Percentiles rank a stretch among this genome's conserved stretches.
These are phyloP conservation scores for Cyathus striatus DNA, from an alignment of 768 basidiomycete genomes.

Conservation along the genomic window DNA sequence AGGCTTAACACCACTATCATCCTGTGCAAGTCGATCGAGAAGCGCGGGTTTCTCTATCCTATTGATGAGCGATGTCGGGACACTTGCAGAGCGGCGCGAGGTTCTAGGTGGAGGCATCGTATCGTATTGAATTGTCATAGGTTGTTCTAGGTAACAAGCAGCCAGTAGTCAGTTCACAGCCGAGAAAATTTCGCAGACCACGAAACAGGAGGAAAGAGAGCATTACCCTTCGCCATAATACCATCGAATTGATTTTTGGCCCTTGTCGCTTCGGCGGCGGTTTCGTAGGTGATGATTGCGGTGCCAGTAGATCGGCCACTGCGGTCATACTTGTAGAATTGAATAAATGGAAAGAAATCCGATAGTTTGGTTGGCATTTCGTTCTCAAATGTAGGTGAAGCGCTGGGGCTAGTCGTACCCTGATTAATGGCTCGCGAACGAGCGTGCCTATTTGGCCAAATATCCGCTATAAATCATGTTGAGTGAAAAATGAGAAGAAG, in stretches of 20 bases:
- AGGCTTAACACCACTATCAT: slow-evolving; percentile 32
- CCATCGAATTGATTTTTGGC: slow-evolving; percentile 86
- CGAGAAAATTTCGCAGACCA: too few species aligned
- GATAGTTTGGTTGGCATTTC: slow-evolving; percentile 39
- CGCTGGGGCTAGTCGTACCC: slow-evolving; percentile 80
- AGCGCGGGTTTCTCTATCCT: slow-evolving; percentile 75
- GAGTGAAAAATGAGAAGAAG: slow-evolving; percentile 1
- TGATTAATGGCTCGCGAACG: slow-evolving; percentile 87
- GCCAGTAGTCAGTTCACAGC: too few species aligned
- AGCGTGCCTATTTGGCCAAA: slow-evolving; percentile 92
- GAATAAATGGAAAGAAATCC: slow-evolving; percentile 33
- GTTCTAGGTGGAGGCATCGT: slow-evolving; percentile 39
- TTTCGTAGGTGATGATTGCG: slow-evolving; percentile 78
- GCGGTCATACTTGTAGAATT: slow-evolving; percentile 79
- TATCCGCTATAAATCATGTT: slow-evolving; percentile 51
- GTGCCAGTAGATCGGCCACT: slow-evolving; percentile 89
- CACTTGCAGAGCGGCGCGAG: slow-evolving; percentile 45
- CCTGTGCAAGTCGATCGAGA: slow-evolving; percentile 54
- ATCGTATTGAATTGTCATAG: slow-evolving; percentile 69
- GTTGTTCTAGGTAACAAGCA: slow-evolving; percentile 68
- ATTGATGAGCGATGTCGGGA: slow-evolving; percentile 58
- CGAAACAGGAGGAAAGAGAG: slow-evolving; percentile 4
- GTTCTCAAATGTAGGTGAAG: slow-evolving; percentile 49
- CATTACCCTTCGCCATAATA: slow-evolving; percentile 79
- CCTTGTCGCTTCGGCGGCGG: slow-evolving; percentile 67